Evolutionary conservation across 164 flowering plant genomes (phyloP), one percentile per base, ranked within the genome.

Genomic region (grape (Vitis vinifera)): DNA sequence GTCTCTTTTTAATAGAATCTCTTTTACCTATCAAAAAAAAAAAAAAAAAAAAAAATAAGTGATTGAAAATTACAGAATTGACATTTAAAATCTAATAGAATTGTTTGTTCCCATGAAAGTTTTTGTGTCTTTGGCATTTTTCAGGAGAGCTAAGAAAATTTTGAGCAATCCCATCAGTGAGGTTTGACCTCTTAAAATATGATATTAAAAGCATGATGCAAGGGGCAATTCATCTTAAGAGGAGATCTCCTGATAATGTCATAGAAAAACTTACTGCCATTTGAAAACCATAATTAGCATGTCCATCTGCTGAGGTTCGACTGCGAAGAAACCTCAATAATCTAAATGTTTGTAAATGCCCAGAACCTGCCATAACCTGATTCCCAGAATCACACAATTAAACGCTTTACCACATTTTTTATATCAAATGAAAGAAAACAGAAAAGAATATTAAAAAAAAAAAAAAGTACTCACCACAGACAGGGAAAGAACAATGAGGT

Each of bases 291-390:
- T 84, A 93, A 80, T 72, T 89, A 67, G 85, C 80, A 81, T 90
- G 91, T 12, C 91, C 98, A 82, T 96, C 99, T 6, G 86, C 77
- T 69, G 90, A 79, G 59, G 79, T 90, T 69, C 98, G 86, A 70
- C 76, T 73, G 9, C 97, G 92, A 16, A 93, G 91, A 78, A 79
- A 96, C 77, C 86, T 89, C 75, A 96, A 78, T 23, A 96, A 83
- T 55, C 88, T 85, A 71, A 93, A 86, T 13, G 92, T 91, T 76
- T 85, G 89, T 66, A 96, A 76, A 80, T 92, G 88, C 57, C 99
- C 99, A 59, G 99, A 93, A 70, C 99, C 98, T 55, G 98, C 97
- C 99, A 96, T 96, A 59, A 93, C 95, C 99, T 96, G 83, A 66
- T 63, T 1, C 61, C 55, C 63, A 74, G 15, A 59, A 53, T 27